Evolutionary conservation across 768 basidiomycete genomes (phyloP).

Genomic region (Chalciporus piperatus): DNA sequence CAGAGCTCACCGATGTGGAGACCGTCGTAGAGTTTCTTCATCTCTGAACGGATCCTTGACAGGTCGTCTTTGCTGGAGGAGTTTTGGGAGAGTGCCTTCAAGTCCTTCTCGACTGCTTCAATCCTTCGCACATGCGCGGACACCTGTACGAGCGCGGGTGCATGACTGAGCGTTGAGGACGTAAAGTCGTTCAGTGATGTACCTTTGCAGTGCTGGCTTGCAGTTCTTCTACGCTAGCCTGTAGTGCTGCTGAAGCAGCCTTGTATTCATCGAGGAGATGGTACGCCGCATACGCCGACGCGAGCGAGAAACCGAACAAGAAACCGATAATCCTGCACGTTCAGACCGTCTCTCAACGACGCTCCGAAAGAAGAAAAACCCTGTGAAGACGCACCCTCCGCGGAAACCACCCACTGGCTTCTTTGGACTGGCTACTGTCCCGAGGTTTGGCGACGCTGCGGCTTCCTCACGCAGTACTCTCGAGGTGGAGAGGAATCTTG

Average conservation of each 20-base stretch:
- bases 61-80: conserved; percentile 81
- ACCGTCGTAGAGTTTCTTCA: conserved; percentile 85
- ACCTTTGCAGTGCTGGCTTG: conserved; percentile 83
- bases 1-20: conserved; percentile 65
- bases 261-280: conserved; percentile 90
- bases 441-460: conserved; percentile 45
- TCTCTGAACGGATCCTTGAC: conserved; percentile 68
- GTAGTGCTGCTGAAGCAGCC: conserved; percentile 79
- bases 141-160: conserved; percentile 43
- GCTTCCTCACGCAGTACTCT: conserved; percentile 42
- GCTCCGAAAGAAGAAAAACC: too few species aligned
- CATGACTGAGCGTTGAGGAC: not conserved
- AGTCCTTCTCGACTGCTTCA: conserved; percentile 85
- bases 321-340: conserved; percentile 71
- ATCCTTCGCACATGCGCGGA: conserved; percentile 81
- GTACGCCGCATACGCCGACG: conserved; percentile 83
- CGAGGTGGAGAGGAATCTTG: conserved; percentile 46
- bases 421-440: conserved; percentile 55
- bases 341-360: not conserved
- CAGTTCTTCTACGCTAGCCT: conserved; percentile 84
- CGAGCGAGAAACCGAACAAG: conserved; percentile 86
- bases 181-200: not conserved
- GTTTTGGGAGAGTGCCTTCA: conserved; percentile 66
- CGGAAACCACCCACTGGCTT: conserved; percentile 75
- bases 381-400: conserved; percentile 46